These are phyloP conservation scores for Carallia pectinifolia DNA, from an alignment of 345 rosid species.

Conservation along the genomic window DNA sequence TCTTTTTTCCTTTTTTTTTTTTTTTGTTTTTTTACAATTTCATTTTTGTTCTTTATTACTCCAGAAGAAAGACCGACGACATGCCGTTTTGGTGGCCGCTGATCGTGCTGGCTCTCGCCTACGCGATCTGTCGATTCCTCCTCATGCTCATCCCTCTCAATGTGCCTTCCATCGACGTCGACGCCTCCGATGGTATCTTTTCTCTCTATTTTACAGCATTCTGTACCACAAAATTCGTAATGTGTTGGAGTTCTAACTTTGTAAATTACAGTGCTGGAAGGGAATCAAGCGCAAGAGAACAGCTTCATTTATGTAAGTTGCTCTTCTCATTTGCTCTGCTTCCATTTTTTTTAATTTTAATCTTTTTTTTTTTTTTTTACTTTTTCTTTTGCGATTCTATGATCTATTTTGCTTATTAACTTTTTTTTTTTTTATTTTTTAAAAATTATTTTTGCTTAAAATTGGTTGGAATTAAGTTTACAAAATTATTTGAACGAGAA, in stretches of 20 bases:
- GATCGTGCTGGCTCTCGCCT: slow-evolving; percentile 79
- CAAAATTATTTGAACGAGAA: no score
- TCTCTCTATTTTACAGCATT: neutral
- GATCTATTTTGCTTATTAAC: neutral
- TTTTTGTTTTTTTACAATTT: neutral
- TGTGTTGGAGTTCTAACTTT: slow-evolving; percentile 7
- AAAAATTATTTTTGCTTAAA: no score
- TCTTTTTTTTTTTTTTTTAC: neutral
- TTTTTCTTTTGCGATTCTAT: neutral
- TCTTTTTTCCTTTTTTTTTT: no score
- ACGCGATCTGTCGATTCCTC: slow-evolving; percentile 84
- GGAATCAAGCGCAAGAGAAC: slow-evolving; percentile 72
- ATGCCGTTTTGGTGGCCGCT: slow-evolving; percentile 93
- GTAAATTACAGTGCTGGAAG: slow-evolving; percentile 57
- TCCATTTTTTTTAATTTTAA: slow-evolving; percentile 10
- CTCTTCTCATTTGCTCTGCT: neutral
- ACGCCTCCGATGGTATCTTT: slow-evolving; percentile 76
- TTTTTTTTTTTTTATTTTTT: no score
- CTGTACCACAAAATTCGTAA: neutral
- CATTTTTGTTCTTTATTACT: neutral
- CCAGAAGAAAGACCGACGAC: neutral
- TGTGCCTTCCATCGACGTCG: slow-evolving; percentile 94
- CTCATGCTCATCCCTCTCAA: slow-evolving; percentile 86
- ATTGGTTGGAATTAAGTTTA: no score
- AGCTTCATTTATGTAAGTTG: slow-evolving; percentile 87